Base-by-base conservation (phyloP, 768 basidiomycete species). In the Suillus luteus region DNA sequence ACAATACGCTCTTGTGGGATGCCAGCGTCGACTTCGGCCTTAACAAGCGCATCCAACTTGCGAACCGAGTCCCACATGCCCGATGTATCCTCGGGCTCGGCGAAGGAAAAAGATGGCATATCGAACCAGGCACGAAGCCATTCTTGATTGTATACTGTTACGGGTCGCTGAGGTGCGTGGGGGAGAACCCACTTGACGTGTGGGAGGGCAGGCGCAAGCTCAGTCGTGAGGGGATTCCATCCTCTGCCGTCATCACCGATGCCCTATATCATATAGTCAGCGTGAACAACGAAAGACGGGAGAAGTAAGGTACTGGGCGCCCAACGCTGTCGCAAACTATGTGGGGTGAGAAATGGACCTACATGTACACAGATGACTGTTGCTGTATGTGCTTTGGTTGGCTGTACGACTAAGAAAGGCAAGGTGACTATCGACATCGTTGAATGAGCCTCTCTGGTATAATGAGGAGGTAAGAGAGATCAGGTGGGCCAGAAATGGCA, bases 281-380 rank as follows among this genome's bases (percentile, higher is more conserved):
- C 61, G 17, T 48, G 63, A 43, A 54, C 54, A 59, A 66, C 63
- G 54, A 48, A 59, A 62, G 27, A 44, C 52, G 64, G 68, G 27
- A 35, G 19, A 40, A 15, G 31, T 33, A 38, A n/a, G 15, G 19
- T 40, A 17, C 24, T 40, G 15, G 10, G 55, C 9, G 38, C n/a
- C 3, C 19, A 57, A 58, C 51, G 5, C n/a, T 11, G 35, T 38
- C 24, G 55, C 55, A 22, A 37, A 38, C 38, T 17, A 52, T 54
- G n/a, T 5, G 3, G 14, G 33, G 31, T 49, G 38, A 51, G 17
- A 22, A 40, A 46, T 59, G 57, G 52, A 60, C 90, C 70, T 74
- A 94, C 94, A 83, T 97, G 95, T 46, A 94, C 78, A 74, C 96
- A 94, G 70, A 96, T 90, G 66, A 96, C 86, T 0, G 93, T 95